These are phyloP conservation scores for Mycena crocata DNA, from an alignment of 768 basidiomycete species.

Conservation along the genomic window DNA sequence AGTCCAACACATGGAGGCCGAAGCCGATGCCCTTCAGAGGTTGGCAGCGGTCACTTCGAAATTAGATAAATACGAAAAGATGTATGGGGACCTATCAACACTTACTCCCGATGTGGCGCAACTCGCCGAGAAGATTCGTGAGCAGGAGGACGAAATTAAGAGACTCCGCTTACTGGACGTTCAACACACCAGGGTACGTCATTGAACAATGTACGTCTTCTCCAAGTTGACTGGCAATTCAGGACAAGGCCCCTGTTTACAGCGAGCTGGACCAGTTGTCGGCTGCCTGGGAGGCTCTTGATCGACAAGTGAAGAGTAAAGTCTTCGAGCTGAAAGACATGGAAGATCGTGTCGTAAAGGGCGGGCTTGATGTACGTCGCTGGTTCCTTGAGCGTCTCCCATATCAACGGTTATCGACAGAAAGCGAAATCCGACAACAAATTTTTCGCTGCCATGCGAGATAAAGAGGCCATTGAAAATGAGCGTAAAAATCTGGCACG, in stretches of 20 bases:
- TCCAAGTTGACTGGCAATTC: slow-evolving; percentile 22
- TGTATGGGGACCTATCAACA: slow-evolving; percentile 69
- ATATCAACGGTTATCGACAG: slow-evolving; percentile 55
- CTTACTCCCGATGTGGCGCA: slow-evolving; percentile 62
- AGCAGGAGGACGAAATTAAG: slow-evolving; percentile 77
- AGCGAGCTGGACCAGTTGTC: slow-evolving; percentile 89
- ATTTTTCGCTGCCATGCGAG: slow-evolving; percentile 90
- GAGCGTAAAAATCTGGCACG: slow-evolving; percentile 76
- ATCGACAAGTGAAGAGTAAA: slow-evolving; percentile 85
- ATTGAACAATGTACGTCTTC: background rate
- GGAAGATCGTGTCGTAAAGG: slow-evolving; percentile 79
- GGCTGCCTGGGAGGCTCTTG: slow-evolving; percentile 86
- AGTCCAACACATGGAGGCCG: slow-evolving; percentile 58
- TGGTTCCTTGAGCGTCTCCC: background rate
- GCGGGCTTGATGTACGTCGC: slow-evolving; percentile 72
- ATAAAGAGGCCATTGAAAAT: slow-evolving; percentile 83
- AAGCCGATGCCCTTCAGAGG: slow-evolving; percentile 62
- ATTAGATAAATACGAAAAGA: slow-evolving; percentile 69
- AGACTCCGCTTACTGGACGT: slow-evolving; percentile 70
- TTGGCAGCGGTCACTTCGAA: slow-evolving; percentile 58
- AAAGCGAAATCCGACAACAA: slow-evolving; percentile 98
- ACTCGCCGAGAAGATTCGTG: slow-evolving; percentile 66
- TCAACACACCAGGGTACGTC: slow-evolving; percentile 73
- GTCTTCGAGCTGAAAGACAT: slow-evolving; percentile 81
- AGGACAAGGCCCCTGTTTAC: slow-evolving; percentile 84